Evolutionary conservation across 345 rosid species (phyloP), one percentile per base, ranked within the genome.

Genomic region (Limnanthes douglasii): DNA sequence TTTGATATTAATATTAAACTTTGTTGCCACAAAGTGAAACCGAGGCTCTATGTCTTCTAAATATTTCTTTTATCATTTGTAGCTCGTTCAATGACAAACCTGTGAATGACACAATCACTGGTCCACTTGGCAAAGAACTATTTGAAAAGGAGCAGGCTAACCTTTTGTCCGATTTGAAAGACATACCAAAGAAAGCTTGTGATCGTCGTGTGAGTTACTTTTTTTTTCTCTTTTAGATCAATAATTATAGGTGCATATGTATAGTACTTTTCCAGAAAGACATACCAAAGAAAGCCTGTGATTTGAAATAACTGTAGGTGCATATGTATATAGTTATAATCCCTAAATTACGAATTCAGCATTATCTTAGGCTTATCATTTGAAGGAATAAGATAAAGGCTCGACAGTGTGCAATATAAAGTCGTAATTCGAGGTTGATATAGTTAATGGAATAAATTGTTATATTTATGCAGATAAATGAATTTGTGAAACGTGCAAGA

Each of bases 51-150:
- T 46, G 15, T 40, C 37, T 46, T 17, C 22, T 37, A 27, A 39
- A 24, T 21, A 28, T 41, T 43, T 43, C 21, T 21, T 23, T 19
- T 30, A 15, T 44, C 15, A 13, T 48, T 55, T 41, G 45, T 76
- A 90, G 98, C 8, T 90, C 98, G 2, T 90, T 90, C 68, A 77
- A 75, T 55, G 96, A 80, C 61, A 90, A 84, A 60, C 94, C 94
- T 10, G 74, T 77, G 51, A 84, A 69, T 29, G 88, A 84, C 48
- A 66, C 54, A 46, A 65, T 62, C 5, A 62, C 66, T 36, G 96
- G 98, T 50, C 95, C 96, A 8, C 48, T 75, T 37, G 98, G 98
- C 36, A 84, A 63, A 56, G 99, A 92, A 38, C 72, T 90, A 43
- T 84, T 80, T 35, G 93, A 90, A 55, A 90, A 59, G 68, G 99